Conservation (phyloP, 2,329 filamentous ascomycete genomes). For the Apiospora rasikravindrae region DNA sequence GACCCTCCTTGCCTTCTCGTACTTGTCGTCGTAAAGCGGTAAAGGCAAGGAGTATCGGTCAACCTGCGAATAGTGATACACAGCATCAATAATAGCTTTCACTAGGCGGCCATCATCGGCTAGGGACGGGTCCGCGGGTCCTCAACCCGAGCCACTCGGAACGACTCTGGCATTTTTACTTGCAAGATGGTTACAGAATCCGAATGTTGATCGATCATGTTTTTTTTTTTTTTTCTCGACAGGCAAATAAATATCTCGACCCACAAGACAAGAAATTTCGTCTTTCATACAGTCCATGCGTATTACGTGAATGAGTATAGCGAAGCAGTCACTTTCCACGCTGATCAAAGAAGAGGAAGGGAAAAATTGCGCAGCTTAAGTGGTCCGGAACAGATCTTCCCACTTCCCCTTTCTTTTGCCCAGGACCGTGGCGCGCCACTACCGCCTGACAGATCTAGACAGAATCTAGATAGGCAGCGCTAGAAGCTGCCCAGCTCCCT, state of each 20-base stretch:
- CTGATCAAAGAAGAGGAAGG: background rate
- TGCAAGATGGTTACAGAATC: background rate
- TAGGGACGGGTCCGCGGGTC: background rate
- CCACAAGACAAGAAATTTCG: background rate
- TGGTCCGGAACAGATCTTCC: background rate
- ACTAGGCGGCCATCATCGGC: background rate
- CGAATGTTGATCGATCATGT: background rate
- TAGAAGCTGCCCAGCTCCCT: constrained; percentile 8
- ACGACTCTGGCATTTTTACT: background rate
- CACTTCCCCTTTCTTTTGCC: background rate
- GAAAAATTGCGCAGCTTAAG: too few relatives aligned
- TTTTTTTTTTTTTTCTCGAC: background rate
- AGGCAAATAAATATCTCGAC: background rate
- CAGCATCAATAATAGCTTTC: background rate
- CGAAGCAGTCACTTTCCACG: background rate
- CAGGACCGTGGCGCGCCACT: background rate
- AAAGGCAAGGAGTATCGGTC: background rate
- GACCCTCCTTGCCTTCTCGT: background rate
- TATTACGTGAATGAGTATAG: background rate
- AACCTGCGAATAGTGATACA: background rate
- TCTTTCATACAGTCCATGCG: background rate
- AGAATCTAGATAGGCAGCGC: background rate
- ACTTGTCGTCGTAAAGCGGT: constrained; percentile 11
- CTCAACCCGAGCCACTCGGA: background rate
- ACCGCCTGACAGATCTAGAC: constrained; percentile 11